A percentile compares a stretch with the other conserved stretches of the same genome.
Conservation (phyloP, 495 filamentous ascomycete species). For the Rhypophila decipiens region DNA sequence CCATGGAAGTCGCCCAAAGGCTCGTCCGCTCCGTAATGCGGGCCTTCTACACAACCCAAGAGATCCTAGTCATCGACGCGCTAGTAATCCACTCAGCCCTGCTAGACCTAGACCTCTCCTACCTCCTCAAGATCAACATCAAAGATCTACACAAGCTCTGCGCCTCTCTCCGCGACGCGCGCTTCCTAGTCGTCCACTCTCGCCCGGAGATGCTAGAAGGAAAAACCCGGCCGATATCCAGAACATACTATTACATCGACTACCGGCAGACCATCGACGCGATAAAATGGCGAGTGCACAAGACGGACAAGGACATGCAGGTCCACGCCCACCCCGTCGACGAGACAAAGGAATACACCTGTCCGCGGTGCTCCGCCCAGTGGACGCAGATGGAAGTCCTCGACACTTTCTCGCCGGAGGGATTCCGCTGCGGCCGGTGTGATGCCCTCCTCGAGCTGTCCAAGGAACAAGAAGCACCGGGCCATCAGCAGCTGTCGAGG, state of each 20-base stretch:
- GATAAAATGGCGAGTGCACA: slow-evolving; percentile 89
- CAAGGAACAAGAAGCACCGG: slow-evolving; percentile 54
- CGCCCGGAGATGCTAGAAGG: slow-evolving; percentile 74
- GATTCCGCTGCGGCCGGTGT: slow-evolving; percentile 83
- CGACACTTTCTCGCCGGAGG: slow-evolving; percentile 57
- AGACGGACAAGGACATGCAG: slow-evolving; percentile 77
- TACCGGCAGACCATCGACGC: slow-evolving; percentile 91
- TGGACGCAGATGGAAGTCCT: slow-evolving; percentile 85
- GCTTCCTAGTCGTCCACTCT: slow-evolving; percentile 76
- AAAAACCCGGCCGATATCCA: slow-evolving; percentile 70
- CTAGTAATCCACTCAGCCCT: slow-evolving; percentile 85
- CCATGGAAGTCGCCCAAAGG: slow-evolving; percentile 85
- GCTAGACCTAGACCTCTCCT: slow-evolving; percentile 79
- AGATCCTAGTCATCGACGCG: slow-evolving; percentile 87
- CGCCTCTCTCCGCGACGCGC: slow-evolving; percentile 74
- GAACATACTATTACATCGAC: slow-evolving; percentile 95
- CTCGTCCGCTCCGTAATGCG: slow-evolving; percentile 85
- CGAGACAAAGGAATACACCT: slow-evolving; percentile 87
- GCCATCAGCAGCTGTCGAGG: slow-evolving; percentile 83
- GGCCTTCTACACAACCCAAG: slow-evolving; percentile 85
- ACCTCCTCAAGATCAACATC: slow-evolving; percentile 74
- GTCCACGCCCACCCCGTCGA: slow-evolving; percentile 67
- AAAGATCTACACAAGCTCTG: slow-evolving; percentile 88
- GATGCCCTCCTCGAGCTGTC: slow-evolving; percentile 61
- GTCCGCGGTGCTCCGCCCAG: slow-evolving; percentile 68